A percentile compares a stretch with the other conserved stretches of the same genome.
Conservation (phyloP, 495 filamentous ascomycete species). For the Aspergillus steynii region DNA sequence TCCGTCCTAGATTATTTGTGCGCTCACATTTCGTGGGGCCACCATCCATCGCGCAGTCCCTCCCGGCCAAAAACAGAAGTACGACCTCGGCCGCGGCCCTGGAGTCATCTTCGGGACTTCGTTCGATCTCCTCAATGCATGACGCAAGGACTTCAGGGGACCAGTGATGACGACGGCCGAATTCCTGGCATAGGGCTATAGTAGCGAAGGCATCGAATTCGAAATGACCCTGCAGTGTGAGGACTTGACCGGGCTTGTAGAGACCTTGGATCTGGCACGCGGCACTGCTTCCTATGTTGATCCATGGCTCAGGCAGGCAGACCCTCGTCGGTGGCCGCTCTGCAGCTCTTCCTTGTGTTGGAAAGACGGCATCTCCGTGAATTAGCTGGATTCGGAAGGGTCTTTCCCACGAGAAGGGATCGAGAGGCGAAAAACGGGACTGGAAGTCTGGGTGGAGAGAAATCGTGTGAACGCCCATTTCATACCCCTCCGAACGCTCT, state of each 20-base stretch:
- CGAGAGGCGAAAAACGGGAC: conserved; percentile 21
- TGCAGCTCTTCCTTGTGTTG: conserved; percentile 12
- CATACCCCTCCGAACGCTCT: conserved; percentile 31
- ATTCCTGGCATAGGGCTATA: conserved; percentile 32
- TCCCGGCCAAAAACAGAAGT: conserved; percentile 9
- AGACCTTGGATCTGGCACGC: conserved; percentile 43
- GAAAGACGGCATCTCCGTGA: conserved; percentile 40
- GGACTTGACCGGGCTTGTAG: conserved; percentile 31
- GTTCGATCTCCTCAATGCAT: not conserved
- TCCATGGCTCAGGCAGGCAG: conserved; percentile 28
- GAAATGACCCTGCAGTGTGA: conserved; percentile 40
- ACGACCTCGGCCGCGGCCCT: conserved; percentile 16
- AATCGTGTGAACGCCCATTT: conserved; percentile 35
- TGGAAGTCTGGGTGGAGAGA: conserved; percentile 26
- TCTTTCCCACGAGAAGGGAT: conserved; percentile 16
- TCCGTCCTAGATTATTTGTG: too few species aligned
- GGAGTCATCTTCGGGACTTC: conserved; percentile 14
- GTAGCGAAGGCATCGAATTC: conserved; percentile 40
- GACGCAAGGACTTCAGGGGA: not conserved
- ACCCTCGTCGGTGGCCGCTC: not conserved
- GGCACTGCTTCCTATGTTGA: conserved; percentile 33
- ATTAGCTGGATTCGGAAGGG: conserved; percentile 37
- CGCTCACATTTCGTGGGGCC: too few species aligned
- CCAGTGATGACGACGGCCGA: not conserved
- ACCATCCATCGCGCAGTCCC: conserved; percentile 1